Evolutionary conservation across 495 filamentous ascomycete genomes (phyloP), one percentile per base, ranked within the genome.

Genomic region (Entonaema liquescens): DNA sequence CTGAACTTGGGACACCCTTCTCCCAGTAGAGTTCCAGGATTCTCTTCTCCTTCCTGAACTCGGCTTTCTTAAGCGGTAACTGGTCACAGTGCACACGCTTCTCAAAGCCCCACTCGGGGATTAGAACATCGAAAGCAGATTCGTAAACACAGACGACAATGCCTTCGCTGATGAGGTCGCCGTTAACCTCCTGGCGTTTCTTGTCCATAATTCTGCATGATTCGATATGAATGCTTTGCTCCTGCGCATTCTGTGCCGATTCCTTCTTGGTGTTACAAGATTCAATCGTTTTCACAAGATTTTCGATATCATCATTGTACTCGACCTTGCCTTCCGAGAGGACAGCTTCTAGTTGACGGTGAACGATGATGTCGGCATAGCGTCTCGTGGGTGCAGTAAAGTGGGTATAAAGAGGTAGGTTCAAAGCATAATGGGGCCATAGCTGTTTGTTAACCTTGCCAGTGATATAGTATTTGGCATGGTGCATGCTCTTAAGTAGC

Each of bases 41-140:
- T 62, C 95, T 89, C 79, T 93, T 90, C 73, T 95, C 92, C 86
- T 98, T 99, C 77, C 97, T 89, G 79, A 93, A 99, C 78, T 99
- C 95, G 19, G 95, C 95, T 85, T 99, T 99, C 88, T 98, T 97
- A 68, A 99, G 83, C 13, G 95, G 95, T 70, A 99, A 86, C 83
- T 98, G 95, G 77, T 99, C 95, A 77, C 95, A 99, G 79, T 99
- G 95, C 59, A 99, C 95, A 69, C 95, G 92, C 88, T 99, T 99
- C 85, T 99, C 95, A 68, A 99, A 98, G 49, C 95, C 95, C 80
- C 92, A 99, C 74, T 99, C 96, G 26, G 95, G 96, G 77, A 99
- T 98, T 66, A 99, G 88, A 60, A 99, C 93, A 79, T 99, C 95
- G 75, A 99, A 99, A 44, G 95, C 95, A 11, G 96, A 98, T 82